Base-by-base conservation (phyloP, 2,329 filamentous ascomycete genomes). In the Penicillium glabrum region DNA sequence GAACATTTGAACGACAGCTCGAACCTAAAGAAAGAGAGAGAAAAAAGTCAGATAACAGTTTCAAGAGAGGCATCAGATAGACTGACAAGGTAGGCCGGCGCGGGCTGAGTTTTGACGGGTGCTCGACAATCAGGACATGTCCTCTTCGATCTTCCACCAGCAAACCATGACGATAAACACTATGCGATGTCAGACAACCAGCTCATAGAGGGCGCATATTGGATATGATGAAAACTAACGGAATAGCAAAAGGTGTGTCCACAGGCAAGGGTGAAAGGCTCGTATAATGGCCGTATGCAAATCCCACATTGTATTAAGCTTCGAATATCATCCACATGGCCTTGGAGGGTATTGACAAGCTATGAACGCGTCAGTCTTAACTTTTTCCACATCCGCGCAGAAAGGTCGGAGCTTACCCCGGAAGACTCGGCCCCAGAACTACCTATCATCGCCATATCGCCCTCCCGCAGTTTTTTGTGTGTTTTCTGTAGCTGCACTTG, bases 201-300 rank as follows among this genome's bases (percentile, higher is more conserved):
- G 23, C 16, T 27, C 24, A 19, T 29, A 31, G 19, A 5, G 19
- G 24, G 19, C 16, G 31, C 23, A 46, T 3, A n/a, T 31, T 37
- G 27, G 19, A 37, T 24, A 14, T 21, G 13, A 33, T 46, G 39
- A 24, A 45, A 9, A 73, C 81, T 71, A 62, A 85, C 83, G 45
- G 82, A 84, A 69, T 90, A 90, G 75, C 87, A 90, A 72, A 88
- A 89, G 7, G 87, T 89, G 70, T 90, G 87, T 3, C 87, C 87
- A 65, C 87, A 90, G 7, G 79, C 79, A 51, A 89, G 80, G 19
- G 84, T 87, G 72, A 85, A 90, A 2, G 87, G 87, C 71, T 89
- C 86, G 72, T 89, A 89, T 49, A 89, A 80, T 48, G 87, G 81
- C 54, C 84, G 82, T 62, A 88, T 83, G 72, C 87, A 90, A 60